These are phyloP conservation scores for Fraxinus dipetala DNA, from an alignment of 305 asterid genomes.

Conservation along the genomic window DNA sequence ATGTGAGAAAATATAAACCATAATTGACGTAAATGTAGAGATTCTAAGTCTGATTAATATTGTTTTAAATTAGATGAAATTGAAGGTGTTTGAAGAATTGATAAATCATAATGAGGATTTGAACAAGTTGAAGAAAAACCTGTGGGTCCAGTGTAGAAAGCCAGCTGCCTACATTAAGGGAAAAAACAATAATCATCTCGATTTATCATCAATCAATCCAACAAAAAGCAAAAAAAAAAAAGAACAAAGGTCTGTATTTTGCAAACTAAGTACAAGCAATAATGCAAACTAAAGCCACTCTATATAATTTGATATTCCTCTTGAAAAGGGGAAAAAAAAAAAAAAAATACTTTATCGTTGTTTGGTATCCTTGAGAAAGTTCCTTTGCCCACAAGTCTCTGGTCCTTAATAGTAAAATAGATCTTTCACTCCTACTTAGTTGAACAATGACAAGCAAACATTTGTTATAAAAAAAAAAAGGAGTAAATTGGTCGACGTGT, in stretches of 20 bases:
- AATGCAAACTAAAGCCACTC: background rate
- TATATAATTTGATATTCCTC: background rate
- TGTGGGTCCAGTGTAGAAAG: constrained; percentile 76
- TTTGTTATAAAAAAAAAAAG: background rate
- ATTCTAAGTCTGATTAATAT: background rate
- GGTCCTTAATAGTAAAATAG: background rate
- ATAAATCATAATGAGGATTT: background rate
- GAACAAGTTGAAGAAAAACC: constrained; percentile 35
- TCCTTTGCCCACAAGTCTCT: background rate
- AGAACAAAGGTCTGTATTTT: background rate
- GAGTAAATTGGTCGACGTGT: background rate
- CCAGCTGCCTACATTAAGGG: constrained; percentile 64
- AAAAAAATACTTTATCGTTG: background rate
- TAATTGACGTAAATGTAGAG: background rate
- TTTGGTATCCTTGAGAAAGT: constrained; percentile 3
- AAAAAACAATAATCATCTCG: constrained; percentile 20
- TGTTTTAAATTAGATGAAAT: background rate
- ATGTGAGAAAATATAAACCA: background rate
- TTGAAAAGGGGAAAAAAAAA: background rate
- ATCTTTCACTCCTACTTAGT: background rate
- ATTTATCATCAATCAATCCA: background rate
- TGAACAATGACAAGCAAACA: background rate
- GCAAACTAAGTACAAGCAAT: background rate
- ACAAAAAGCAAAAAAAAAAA: background rate
- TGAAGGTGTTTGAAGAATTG: background rate